phyloP scores from a whole-genome alignment of 2,329 filamentous ascomycete species.

The Verruconis gallopava region DNA sequence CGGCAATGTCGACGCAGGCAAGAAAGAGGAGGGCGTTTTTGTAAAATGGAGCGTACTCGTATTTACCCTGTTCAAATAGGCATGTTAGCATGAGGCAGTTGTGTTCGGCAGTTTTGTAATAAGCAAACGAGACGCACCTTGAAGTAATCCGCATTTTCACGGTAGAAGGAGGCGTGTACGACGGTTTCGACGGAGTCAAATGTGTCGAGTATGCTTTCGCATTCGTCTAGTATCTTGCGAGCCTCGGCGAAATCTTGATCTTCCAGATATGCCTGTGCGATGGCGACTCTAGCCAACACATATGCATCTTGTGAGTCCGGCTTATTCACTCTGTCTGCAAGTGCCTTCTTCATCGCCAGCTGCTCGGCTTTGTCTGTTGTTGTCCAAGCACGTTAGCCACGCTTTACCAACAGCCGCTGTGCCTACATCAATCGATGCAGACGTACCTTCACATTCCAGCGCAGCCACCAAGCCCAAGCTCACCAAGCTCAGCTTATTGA shows the following conservation, averaged over 20 bases:
- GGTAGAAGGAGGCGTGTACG: constrained; percentile 93
- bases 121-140: constrained; percentile 52
- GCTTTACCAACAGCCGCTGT: not conserved
- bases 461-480: constrained; percentile 82
- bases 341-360: constrained; percentile 68
- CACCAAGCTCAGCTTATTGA: constrained; percentile 97
- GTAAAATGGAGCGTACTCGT: constrained; percentile 94
- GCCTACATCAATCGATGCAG: too few species aligned
- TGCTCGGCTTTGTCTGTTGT: constrained; percentile 69
- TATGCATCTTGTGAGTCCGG: constrained; percentile 89
- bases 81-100: too few species aligned
- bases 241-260: constrained; percentile 70
- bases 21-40: constrained; percentile 95
- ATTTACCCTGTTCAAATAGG: constrained; percentile 50
- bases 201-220: constrained; percentile 74
- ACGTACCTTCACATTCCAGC: constrained; percentile 14
- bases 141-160: constrained; percentile 89
- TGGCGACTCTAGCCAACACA: constrained; percentile 84
- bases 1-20: constrained; percentile 77
- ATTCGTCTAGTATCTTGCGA: constrained; percentile 72
- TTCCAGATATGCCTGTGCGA: constrained; percentile 74
- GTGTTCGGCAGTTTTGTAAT: too few species aligned
- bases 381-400: constrained; percentile 20
- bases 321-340: constrained; percentile 81
- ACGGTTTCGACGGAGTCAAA: constrained; percentile 94